Evolutionary conservation across 164 flowering plant genomes (phyloP), one percentile per base, ranked within the genome.

Genomic region (Macadamia integrifolia): DNA sequence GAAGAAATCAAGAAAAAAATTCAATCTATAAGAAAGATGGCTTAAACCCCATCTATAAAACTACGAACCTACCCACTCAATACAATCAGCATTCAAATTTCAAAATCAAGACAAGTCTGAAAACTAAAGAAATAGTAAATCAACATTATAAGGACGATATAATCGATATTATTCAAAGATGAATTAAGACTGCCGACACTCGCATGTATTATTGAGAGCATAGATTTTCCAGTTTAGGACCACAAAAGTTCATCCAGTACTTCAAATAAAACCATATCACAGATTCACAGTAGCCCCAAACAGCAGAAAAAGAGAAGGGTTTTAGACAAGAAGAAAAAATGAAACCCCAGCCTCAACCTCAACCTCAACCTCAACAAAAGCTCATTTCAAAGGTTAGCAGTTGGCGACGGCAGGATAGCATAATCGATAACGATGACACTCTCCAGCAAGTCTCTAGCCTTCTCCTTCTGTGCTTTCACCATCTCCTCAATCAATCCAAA

Each of bases 371-470:
- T 52, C 28, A 8, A 11, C 60, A 58, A 42, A n/a, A 43, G 50
- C 14, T 40, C 28, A 8, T 62, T 70, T 75, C 72, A 84, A 57
- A 84, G 82, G 48, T 72, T 81, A 9, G 83, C 79, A 15, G 79
- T 35, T 44, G 68, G 72, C 1, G 79, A 68, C 43, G 70, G 18
- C 9, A 82, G 83, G 14, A 86, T 65, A 64, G 78, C 84, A 62
- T 80, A 86, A 60, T 88, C 89, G 15, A 86, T 68, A n/a, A 80
- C 84, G 6, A 88, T 58, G 13, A 83, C 83, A 12, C 79, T 60
- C 3, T 88, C 88, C 70, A 88, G 18, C 48, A 72, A 69, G 40
- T 77, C 80, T 77, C 75, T 76, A 68, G 84, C 80, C 75, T 84
- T 83, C 48, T 75, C 86, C 73, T 83, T 83, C 67, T 84, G 60